Evolutionary conservation across 768 basidiomycete species (phyloP).

Genomic region (Lentinula boryana): DNA sequence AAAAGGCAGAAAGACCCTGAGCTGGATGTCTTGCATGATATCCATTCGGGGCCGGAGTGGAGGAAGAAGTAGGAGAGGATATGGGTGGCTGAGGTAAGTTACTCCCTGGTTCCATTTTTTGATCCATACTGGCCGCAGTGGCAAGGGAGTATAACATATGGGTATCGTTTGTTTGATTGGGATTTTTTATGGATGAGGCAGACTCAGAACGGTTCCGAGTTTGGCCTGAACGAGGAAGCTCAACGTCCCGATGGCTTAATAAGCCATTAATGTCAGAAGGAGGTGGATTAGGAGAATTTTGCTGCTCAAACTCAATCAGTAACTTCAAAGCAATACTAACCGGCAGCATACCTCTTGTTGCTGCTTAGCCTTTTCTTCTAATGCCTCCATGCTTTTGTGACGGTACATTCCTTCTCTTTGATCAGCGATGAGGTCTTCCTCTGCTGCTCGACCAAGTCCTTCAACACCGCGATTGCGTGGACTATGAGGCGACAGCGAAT

Average conservation of each 20-base stretch:
- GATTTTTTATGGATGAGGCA: neutral
- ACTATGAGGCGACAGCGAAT: neutral
- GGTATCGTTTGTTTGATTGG: neutral
- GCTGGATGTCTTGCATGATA: neutral
- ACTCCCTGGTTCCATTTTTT: neutral
- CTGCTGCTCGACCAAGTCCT: slow-evolving; percentile 8
- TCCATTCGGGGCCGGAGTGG: neutral
- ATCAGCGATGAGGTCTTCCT: slow-evolving; percentile 9
- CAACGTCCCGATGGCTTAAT: neutral
- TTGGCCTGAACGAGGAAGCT: neutral
- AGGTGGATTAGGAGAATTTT: neutral
- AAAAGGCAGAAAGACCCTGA: neutral
- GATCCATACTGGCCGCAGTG: slow-evolving; percentile 4
- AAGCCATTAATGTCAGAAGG: neutral
- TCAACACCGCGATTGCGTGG: slow-evolving; percentile 5
- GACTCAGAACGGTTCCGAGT: slow-evolving; percentile 1
- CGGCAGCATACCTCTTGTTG: slow-evolving; percentile 2
- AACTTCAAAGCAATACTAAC: neutral
- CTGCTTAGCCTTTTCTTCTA: slow-evolving; percentile 4
- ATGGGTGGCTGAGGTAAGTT: neutral
- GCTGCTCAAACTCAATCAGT: neutral
- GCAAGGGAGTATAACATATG: slow-evolving; percentile 7
- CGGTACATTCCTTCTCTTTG: slow-evolving; percentile 10
- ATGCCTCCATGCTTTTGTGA: slow-evolving; percentile 7
- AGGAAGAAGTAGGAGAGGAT: neutral